Percentiles rank a stretch among this genome's conserved stretches.
These are phyloP conservation scores for Amylostereum areolatum DNA, from an alignment of 1,284 basidiomycete species.

Conservation along the genomic window DNA sequence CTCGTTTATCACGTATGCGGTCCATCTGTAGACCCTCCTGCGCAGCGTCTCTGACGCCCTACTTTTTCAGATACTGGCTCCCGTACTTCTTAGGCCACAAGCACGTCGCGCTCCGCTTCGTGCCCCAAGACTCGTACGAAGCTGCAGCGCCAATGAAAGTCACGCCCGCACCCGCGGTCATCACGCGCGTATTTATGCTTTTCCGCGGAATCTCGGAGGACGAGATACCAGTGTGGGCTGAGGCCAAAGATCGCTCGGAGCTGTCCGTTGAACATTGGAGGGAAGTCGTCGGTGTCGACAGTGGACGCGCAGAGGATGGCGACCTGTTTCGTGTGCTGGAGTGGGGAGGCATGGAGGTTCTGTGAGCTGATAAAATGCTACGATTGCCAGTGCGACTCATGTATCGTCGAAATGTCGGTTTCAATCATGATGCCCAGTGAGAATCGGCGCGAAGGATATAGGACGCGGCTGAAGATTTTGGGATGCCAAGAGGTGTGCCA, in stretches of 20 bases:
- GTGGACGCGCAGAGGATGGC: slow-evolving; percentile 12
- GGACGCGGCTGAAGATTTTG: no score
- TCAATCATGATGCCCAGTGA: no score
- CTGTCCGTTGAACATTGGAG: slow-evolving; percentile 15
- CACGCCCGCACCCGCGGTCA: slow-evolving; percentile 33
- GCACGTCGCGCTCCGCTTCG: slow-evolving; percentile 37
- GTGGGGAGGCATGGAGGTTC: slow-evolving; percentile 33
- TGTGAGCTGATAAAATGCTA: no score
- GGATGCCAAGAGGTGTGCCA: no score
- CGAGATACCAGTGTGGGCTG: slow-evolving; percentile 17
- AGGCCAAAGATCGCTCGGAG: slow-evolving; percentile 11
- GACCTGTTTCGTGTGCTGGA: slow-evolving; percentile 27
- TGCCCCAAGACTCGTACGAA: slow-evolving; percentile 36
- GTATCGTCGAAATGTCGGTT: no score
- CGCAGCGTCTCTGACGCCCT: background rate
- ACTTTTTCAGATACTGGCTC: slow-evolving; percentile 31
- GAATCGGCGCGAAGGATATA: no score
- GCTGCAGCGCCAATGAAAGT: slow-evolving; percentile 30
- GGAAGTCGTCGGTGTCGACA: slow-evolving; percentile 21
- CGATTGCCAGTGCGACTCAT: no score
- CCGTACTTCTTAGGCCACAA: slow-evolving; percentile 32
- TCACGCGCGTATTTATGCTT: slow-evolving; percentile 41
- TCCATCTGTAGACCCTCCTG: background rate
- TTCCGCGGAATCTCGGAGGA: slow-evolving; percentile 29
- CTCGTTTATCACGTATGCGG: slow-evolving; percentile 32